Evolutionary conservation across 345 rosid species (phyloP).

Genomic region (Hibiscus mutabilis): DNA sequence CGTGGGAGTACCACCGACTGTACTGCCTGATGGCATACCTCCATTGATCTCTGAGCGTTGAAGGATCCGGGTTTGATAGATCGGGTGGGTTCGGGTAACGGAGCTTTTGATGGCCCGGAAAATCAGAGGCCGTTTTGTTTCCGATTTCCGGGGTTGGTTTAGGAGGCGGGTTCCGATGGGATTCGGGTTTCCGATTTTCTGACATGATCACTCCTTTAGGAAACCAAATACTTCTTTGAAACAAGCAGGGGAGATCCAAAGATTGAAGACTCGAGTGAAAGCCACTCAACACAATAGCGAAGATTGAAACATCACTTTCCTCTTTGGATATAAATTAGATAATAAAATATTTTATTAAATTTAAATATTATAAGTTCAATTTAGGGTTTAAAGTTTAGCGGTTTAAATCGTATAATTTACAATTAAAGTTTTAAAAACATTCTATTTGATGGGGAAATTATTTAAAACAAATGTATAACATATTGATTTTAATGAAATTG

Average conservation of each 20-base stretch:
- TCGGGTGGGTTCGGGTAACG: conserved; percentile 65
- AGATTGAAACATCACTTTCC: too few species aligned
- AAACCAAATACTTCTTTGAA: neutral
- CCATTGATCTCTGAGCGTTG: conserved; percentile 81
- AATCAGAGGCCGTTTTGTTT: conserved; percentile 14
- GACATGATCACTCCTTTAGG: conserved; percentile 16
- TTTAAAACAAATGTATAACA: too few species aligned
- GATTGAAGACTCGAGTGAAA: too few species aligned
- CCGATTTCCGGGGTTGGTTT: neutral
- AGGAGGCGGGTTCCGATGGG: neutral
- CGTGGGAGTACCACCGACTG: conserved; percentile 75
- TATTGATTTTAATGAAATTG: too few species aligned
- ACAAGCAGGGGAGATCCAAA: neutral
- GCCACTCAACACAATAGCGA: too few species aligned
- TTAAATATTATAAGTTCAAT: too few species aligned
- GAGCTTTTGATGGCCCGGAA: conserved; percentile 31
- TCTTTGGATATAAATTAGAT: too few species aligned
- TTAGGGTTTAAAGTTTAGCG: too few species aligned
- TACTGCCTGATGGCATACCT: conserved; percentile 69
- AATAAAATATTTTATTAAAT: too few species aligned
- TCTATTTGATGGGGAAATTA: too few species aligned
- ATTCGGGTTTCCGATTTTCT: conserved; percentile 12
- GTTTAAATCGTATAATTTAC: too few species aligned
- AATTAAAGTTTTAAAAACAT: too few species aligned
- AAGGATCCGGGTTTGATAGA: conserved; percentile 54